Evolutionary conservation across 495 filamentous ascomycete genomes (phyloP), one percentile per base, ranked within the genome.

Genomic region (Aspergillus cavernicola): DNA sequence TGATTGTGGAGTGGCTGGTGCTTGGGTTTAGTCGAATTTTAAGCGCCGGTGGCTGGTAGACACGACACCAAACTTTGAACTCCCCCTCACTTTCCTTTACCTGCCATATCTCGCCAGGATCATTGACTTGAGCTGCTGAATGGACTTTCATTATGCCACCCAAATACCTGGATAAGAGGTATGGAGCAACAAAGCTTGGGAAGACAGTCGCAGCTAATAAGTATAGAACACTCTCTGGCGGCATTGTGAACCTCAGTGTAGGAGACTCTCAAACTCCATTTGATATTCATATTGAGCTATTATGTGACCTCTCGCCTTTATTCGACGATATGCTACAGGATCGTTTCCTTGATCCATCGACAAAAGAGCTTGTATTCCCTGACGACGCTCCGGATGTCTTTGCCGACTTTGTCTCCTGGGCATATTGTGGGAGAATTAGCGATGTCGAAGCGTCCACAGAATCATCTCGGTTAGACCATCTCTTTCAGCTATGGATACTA

Each of bases 171-270:
- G 39, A 42, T 42, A 7, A 5, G n/a, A 16, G 38, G 32, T 13
- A 15, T 6, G 39, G 15, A 39, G 22, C 4, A 28, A 2, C 35
- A 15, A 32, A 31, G 16, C n/a, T 24, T 36, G 16, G 37, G 18
- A 11, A 5, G 9, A 1, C 16, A 19, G 12, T 10, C 10, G n/a
- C 8, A n/a, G 39, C 39, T 42, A 22, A 42, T n/a, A 10, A 5
- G 2, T 2, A 22, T 13, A 51, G 36, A 32, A 51, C 48, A 4
- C 15, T 51, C 15, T 16, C 20, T 1, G 37, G 48, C 26, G 48
- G 48, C 13, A 41, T 51, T 16, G 36, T 33, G 36, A 50, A 13
- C 18, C 35, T 50, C 36, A 50, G n/a, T 6, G 48, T 39, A 6
- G 36, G 36, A 10, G 8, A 3, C 8, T 41, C 36, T 3, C 10